These are phyloP conservation scores for Avicennia marina DNA, from an alignment of 257 asterid species.

Conservation along the genomic window DNA sequence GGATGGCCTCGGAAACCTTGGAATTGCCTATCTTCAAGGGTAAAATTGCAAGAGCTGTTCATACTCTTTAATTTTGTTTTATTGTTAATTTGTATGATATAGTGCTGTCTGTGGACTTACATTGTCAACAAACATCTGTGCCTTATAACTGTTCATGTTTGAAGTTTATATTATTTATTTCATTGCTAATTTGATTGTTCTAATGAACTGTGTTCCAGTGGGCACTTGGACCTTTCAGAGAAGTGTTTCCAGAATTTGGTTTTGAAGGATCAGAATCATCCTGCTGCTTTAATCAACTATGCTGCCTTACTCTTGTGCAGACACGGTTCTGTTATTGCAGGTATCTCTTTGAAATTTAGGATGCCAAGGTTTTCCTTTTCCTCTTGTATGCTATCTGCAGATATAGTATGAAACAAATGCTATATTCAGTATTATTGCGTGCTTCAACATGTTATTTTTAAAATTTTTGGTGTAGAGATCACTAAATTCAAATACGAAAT, in stretches of 20 bases:
- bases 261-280: constrained; percentile 90
- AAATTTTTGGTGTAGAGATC: neutral
- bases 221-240: constrained; percentile 74
- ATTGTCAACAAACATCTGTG: too few species aligned
- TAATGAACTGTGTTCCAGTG: constrained; percentile 44
- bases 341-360: constrained; percentile 28
- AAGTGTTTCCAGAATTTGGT: constrained; percentile 77
- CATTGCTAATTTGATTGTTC: constrained; percentile 21
- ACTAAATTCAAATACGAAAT: constrained; percentile 5
- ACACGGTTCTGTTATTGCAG: constrained; percentile 77
- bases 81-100: neutral
- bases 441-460: too few species aligned
- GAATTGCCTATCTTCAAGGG: constrained; percentile 89
- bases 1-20: constrained; percentile 96
- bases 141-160: neutral
- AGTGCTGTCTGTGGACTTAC: neutral
- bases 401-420: neutral
- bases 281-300: constrained; percentile 84
- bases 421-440: too few species aligned
- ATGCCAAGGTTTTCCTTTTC: neutral
- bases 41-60: constrained; percentile 18
- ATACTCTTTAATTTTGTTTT: neutral
- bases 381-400: constrained; percentile 4
- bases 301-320: constrained; percentile 76
- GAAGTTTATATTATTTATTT: constrained; percentile 9